phyloP scores from a whole-genome alignment of 2,329 filamentous ascomycete genomes.

The Albifimbria verrucaria region DNA sequence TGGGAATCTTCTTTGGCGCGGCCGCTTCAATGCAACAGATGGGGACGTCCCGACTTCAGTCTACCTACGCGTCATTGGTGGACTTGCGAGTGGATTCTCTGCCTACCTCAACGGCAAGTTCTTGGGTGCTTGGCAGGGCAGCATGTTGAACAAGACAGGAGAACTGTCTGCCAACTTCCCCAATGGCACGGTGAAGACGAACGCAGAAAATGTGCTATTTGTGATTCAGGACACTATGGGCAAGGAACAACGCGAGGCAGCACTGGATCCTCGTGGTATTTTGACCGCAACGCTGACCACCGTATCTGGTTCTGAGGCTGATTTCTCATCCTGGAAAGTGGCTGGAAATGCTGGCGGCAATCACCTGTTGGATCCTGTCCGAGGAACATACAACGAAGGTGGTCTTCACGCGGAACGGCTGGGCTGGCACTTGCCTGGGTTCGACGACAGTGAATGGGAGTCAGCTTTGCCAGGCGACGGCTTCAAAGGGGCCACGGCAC shows the following conservation, averaged over 20 bases:
- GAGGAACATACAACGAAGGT: background rate
- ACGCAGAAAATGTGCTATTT: background rate
- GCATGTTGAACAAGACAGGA: background rate
- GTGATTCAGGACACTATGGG: background rate
- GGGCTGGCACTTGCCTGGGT: background rate
- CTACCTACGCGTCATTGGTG: background rate
- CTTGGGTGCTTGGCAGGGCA: background rate
- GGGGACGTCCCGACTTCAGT: too few relatives aligned
- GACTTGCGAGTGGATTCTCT: background rate
- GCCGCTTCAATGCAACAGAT: background rate
- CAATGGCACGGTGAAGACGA: background rate
- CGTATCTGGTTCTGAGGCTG: too few relatives aligned
- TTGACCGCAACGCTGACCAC: background rate
- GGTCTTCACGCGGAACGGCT: background rate
- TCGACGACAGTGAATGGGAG: background rate
- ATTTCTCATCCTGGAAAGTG: background rate
- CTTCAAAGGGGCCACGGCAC: background rate
- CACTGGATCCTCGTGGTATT: background rate
- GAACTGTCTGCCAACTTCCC: background rate
- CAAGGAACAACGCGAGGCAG: background rate
- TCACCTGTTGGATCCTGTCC: background rate
- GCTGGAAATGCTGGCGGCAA: background rate
- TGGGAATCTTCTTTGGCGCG: background rate
- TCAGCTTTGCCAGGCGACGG: background rate
- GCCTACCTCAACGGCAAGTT: background rate